Base-by-base conservation (phyloP, 192 early-diverging fungal species). In the Backusella morwellensis region DNA sequence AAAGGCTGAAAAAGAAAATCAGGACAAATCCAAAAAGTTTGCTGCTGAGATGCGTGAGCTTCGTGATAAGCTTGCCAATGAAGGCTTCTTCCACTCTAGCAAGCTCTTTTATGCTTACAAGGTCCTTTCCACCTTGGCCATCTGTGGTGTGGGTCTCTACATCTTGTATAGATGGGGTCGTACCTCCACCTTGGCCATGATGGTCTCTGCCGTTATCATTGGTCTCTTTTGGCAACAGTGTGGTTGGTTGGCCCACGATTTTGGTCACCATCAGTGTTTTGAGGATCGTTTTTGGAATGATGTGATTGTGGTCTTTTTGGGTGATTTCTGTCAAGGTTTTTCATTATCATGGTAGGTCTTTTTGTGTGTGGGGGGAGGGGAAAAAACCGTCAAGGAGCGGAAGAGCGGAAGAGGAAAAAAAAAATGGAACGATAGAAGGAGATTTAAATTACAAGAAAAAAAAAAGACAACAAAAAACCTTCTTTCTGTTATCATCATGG, bases 231-330 rank as follows among this genome's bases (percentile, higher is more conserved):
- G 89, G 90, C 94, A 95, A 75, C 94, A 95, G 77, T 92, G 86
- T 78, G 93, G 92, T 21, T 95, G 94, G 94, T 82, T 95, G 21
- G 87, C 94, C 14, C 94, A 95, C 76, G 93, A 95, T 76, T 92
- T 93, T 76, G 84, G 88, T 73, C 94, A 95, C 78, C 92, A 95
- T 82, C 93, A 94, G 72, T 89, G 93, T 32, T 95, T 94, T 82
- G 78, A 87, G 36, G 87, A 91, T 80, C 88, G 93, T 68, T 70
- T 73, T 41, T 83, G 82, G 78, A 92, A 92, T 77, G 87, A 92
- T 77, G 69, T 83, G n/a, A 44, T 91, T 38, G 90, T 90, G 14
- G 89, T 90, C 80, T 86, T 95, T 75, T 75, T 93, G 35, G 94
- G 94, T 59, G 90, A 91, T 72, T 79, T 94, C 67, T 90, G 85